A percentile compares a stretch with the other conserved stretches of the same genome.
These are phyloP conservation scores for Paramyrothecium sp. DNA, from an alignment of 2,329 filamentous ascomycete species.

Conservation along the genomic window DNA sequence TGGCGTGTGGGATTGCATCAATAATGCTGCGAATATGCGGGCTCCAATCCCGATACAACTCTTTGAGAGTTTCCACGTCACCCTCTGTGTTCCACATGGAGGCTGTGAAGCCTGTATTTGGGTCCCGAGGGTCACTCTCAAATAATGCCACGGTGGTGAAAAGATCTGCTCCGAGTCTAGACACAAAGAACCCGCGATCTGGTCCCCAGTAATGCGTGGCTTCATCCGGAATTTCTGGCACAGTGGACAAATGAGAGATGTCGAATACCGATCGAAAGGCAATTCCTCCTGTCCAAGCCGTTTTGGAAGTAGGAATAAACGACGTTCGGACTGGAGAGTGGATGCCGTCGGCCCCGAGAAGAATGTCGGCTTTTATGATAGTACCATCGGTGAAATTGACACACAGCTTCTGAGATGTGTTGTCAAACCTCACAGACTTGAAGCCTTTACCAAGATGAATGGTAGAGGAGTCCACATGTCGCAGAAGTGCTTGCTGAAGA, in stretches of 20 bases:
- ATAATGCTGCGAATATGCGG: constrained; percentile 36
- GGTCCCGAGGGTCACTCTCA: constrained; percentile 31
- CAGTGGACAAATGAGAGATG: constrained; percentile 32
- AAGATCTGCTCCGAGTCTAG: constrained; percentile 19
- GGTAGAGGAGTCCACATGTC: constrained; percentile 37
- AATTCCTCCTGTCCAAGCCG: constrained; percentile 42
- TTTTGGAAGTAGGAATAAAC: constrained; percentile 38
- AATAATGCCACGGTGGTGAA: constrained; percentile 42
- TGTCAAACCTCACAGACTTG: constrained; percentile 28
- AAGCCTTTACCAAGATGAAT: constrained; percentile 44
- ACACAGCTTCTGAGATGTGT: constrained; percentile 26
- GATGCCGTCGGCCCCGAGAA: constrained; percentile 54
- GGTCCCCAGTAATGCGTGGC: constrained; percentile 44
- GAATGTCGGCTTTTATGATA: constrained; percentile 39
- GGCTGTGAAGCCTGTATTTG: constrained; percentile 24
- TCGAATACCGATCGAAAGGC: constrained; percentile 44
- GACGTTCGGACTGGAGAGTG: constrained; percentile 42
- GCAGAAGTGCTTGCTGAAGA: constrained; percentile 45
- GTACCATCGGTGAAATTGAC: constrained; percentile 46
- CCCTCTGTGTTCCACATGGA: constrained; percentile 37
- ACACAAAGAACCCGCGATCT: constrained; percentile 24
- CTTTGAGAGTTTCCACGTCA: constrained; percentile 30
- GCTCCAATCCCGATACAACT: constrained; percentile 41
- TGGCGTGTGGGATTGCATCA: constrained; percentile 36
- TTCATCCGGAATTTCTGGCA: constrained; percentile 36